Evolutionary conservation across 1,284 basidiomycete genomes (phyloP).

Genomic region (Fistulina hepatica): DNA sequence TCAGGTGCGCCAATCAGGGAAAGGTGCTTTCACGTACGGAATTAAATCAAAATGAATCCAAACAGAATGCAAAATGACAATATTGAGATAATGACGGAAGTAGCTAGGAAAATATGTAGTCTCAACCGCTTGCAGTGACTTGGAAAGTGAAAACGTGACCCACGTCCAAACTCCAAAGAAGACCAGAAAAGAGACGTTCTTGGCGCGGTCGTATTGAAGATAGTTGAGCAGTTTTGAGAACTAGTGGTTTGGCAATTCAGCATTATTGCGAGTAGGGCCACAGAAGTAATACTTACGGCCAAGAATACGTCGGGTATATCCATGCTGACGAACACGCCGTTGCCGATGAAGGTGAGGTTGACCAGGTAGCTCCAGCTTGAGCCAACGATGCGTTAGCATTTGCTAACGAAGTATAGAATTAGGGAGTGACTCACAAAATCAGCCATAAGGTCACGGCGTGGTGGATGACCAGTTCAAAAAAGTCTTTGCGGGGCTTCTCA

Average conservation of each 20-base stretch:
- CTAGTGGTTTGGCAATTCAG: slow-evolving; percentile 31
- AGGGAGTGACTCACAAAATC: slow-evolving; percentile 53
- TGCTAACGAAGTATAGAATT: not conserved
- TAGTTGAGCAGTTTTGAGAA: slow-evolving; percentile 85
- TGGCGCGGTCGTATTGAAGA: slow-evolving; percentile 54
- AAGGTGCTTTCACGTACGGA: slow-evolving; percentile 45
- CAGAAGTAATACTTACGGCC: slow-evolving; percentile 42
- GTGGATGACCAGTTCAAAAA: slow-evolving; percentile 74
- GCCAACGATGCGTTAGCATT: slow-evolving; percentile 6
- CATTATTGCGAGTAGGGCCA: slow-evolving; percentile 2
- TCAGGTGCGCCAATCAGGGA: not conserved
- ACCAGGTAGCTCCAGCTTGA: slow-evolving; percentile 78
- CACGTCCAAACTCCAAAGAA: slow-evolving; percentile 80
- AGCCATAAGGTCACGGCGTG: slow-evolving; percentile 96
- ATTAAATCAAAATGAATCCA: slow-evolving; percentile 73
- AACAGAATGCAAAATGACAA: slow-evolving; percentile 81
- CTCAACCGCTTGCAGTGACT: not conserved
- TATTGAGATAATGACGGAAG: slow-evolving; percentile 91
- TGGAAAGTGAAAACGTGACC: slow-evolving; percentile 23
- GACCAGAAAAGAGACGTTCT: slow-evolving; percentile 52
- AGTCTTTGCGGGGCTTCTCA: slow-evolving; percentile 93
- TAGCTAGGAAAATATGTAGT: slow-evolving; percentile 45
- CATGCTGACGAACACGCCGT: slow-evolving; percentile 93
- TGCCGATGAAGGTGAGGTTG: slow-evolving; percentile 83
- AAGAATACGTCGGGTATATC: slow-evolving; percentile 89